phyloP scores from a whole-genome alignment of 208 protist species.

The Acanthamoeba royreba region DNA sequence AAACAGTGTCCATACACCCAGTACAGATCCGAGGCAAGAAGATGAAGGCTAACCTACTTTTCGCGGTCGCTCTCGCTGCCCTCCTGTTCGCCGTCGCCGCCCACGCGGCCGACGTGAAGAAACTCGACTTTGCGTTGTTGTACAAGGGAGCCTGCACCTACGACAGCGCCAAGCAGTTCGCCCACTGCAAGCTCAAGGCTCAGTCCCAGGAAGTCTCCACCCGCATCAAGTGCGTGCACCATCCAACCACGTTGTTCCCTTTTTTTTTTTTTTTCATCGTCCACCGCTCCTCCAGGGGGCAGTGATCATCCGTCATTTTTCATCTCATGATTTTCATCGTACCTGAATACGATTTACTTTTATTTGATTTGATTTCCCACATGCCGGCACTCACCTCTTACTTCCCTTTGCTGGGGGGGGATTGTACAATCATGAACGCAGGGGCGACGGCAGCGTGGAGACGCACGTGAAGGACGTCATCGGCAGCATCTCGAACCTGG shows the following conservation, averaged over 20 bases:
- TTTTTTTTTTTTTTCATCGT: background rate
- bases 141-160: background rate
- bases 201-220: background rate
- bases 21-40: too few species aligned
- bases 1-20: too few species aligned
- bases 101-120: background rate
- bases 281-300: background rate
- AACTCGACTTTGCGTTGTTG: background rate
- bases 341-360: too few species aligned
- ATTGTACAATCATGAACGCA: too few species aligned
- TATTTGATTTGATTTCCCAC: too few species aligned
- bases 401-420: too few species aligned
- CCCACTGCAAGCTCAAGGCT: background rate
- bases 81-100: background rate
- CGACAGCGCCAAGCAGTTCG: background rate
- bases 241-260: background rate
- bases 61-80: background rate
- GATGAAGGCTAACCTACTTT: background rate
- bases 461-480: background rate
- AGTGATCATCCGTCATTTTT: background rate
- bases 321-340: background rate
- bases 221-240: background rate
- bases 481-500: background rate
- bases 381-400: too few species aligned
- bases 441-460: background rate